Percentiles rank a stretch among this genome's conserved stretches.
Evolutionary conservation across 1,284 basidiomycete species (phyloP).

Genomic region (Heterobasidion parviporum): DNA sequence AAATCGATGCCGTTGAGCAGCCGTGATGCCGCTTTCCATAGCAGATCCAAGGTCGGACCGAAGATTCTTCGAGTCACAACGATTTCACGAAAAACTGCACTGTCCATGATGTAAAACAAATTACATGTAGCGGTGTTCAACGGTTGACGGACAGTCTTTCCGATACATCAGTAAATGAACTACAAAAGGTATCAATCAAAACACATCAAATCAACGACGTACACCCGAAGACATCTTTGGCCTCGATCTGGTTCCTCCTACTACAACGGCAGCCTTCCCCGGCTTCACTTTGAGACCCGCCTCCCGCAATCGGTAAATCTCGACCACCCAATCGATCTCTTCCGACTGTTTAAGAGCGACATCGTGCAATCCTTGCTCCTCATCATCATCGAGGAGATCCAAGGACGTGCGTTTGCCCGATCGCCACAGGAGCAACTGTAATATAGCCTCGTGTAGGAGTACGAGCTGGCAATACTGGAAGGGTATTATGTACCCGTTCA

Average conservation of each 20-base stretch:
- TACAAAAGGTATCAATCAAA: neutral
- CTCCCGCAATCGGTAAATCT: neutral
- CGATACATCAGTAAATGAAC: neutral
- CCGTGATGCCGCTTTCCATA: too few relatives aligned
- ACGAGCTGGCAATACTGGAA: slow-evolving; percentile 62
- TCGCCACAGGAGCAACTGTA: slow-evolving; percentile 66
- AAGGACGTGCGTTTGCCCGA: slow-evolving; percentile 41
- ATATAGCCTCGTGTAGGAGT: slow-evolving; percentile 57
- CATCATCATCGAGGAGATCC: slow-evolving; percentile 36
- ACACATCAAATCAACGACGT: neutral
- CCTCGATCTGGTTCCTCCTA: neutral
- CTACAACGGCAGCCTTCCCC: neutral
- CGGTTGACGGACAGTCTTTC: too few relatives aligned
- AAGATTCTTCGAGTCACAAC: too few relatives aligned
- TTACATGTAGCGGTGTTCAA: too few relatives aligned
- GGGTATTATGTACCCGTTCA: neutral
- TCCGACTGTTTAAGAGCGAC: slow-evolving; percentile 36
- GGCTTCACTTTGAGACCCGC: slow-evolving; percentile 11
- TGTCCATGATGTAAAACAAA: too few relatives aligned
- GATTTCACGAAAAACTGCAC: too few relatives aligned
- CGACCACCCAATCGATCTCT: slow-evolving; percentile 53
- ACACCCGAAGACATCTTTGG: neutral
- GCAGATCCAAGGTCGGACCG: too few relatives aligned
- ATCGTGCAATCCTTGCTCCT: slow-evolving; percentile 47
- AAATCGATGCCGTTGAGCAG: too few relatives aligned